Percentiles rank a stretch among this genome's conserved stretches.
These are phyloP conservation scores for Paragyromitra xinjiangensis DNA, from an alignment of 495 filamentous ascomycete genomes.

Conservation along the genomic window DNA sequence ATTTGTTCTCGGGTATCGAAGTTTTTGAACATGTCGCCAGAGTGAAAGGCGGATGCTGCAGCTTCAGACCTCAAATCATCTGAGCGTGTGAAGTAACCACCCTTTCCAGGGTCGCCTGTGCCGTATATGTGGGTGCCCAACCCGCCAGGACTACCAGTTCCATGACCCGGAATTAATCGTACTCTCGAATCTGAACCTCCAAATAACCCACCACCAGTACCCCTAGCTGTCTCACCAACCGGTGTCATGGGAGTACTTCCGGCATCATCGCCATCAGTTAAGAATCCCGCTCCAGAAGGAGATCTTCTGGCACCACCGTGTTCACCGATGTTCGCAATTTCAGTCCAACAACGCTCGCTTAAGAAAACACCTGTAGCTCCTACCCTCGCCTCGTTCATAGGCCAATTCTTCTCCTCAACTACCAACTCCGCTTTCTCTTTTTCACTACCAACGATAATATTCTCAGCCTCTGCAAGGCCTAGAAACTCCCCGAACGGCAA, in stretches of 20 bases:
- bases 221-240: constrained; percentile 52
- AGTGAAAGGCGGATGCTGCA: constrained; percentile 84
- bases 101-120: constrained; percentile 57
- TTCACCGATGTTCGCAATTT: constrained; percentile 80
- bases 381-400: constrained; percentile 85
- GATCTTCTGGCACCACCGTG: constrained; percentile 66
- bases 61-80: constrained; percentile 89
- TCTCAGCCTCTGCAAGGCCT: constrained; percentile 82
- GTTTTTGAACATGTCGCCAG: constrained; percentile 97
- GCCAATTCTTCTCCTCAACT: constrained; percentile 89
- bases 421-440: constrained; percentile 89
- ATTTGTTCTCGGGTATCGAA: constrained; percentile 92
- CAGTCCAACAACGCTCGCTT: constrained; percentile 93
- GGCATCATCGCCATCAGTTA: constrained; percentile 62
- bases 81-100: constrained; percentile 84
- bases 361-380: constrained; percentile 94
- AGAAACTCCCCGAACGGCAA: constrained; percentile 95
- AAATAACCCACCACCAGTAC: constrained; percentile 51
- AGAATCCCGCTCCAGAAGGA: constrained; percentile 57
- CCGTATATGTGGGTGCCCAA: constrained; percentile 57
- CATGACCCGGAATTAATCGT: constrained; percentile 62
- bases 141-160: constrained; percentile 50
- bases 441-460: constrained; percentile 87
- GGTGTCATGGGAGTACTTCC: constrained; percentile 54
- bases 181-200: constrained; percentile 60